Conservation (phyloP, 306 rosid genomes). For the Echinosophora koreensis region DNA sequence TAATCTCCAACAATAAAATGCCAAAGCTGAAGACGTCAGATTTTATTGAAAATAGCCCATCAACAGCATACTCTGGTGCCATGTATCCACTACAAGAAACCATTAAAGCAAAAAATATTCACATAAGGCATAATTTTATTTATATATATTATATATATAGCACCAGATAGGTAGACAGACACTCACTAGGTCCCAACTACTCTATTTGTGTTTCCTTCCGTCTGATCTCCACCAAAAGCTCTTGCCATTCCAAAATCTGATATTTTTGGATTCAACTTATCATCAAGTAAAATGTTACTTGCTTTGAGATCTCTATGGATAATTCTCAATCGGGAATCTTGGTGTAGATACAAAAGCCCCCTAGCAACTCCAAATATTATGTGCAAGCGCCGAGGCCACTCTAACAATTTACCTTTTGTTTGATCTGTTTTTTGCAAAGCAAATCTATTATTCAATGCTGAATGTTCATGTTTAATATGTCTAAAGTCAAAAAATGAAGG, state of each 20-base stretch:
- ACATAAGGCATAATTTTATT: not conserved
- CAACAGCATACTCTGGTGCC: slow-evolving; percentile 54
- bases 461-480: not conserved
- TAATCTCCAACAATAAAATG: slow-evolving; percentile 50
- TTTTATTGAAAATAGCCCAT: slow-evolving; percentile 50
- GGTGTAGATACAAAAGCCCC: slow-evolving; percentile 56
- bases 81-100: slow-evolving; percentile 46
- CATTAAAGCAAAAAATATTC: not conserved
- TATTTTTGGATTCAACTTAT: slow-evolving; percentile 53
- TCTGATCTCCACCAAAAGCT: slow-evolving; percentile 56
- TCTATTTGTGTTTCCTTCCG: slow-evolving; percentile 55
- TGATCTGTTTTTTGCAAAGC: no score
- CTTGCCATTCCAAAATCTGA: slow-evolving; percentile 66
- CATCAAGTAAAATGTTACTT: slow-evolving; percentile 56
- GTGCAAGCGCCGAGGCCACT: slow-evolving; percentile 52
- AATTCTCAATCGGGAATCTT: slow-evolving; percentile 48
- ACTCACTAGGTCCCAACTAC: slow-evolving; percentile 61
- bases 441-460: not conserved
- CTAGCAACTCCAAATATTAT: slow-evolving; percentile 36
- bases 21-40: slow-evolving; percentile 43
- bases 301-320: slow-evolving; percentile 63
- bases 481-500: not conserved
- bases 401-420: slow-evolving; percentile 27
- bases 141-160: no score
- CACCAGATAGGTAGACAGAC: not conserved